Evolutionary conservation across 2,329 filamentous ascomycete species (phyloP), one percentile per base, ranked within the genome.

Genomic region (Blastomyces emzantsi): DNA sequence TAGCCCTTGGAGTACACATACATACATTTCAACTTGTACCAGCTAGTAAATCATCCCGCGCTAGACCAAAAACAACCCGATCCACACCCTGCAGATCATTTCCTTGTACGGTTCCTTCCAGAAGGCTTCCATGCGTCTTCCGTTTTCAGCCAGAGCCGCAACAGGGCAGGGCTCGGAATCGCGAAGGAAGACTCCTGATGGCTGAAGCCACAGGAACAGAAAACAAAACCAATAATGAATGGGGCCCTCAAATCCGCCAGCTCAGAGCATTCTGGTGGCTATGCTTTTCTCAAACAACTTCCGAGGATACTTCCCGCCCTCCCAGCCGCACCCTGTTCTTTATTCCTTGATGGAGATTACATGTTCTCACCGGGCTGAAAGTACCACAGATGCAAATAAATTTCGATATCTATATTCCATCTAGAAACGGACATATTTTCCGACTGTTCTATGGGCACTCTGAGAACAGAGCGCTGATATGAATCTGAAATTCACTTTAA

Each of bases 61-160:
- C 52, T 61, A 22, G 25, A 30, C 17, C 41, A 36, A 51, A 60
- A 25, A 8, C 61, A 45, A 39, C 61, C 17, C 19, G 13, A 45
- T 49, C 22, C 33, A 41, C 36, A 30, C 22, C 47, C 25, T 45
- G 51, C n/a, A 1, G 60, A 62, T 64, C 57, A 6, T 33, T 52
- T 41, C 57, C 54, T 49, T 43, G 9, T 62, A 47, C 7, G 17
- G 41, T 3, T 15, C 28, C 56, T 65, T 64, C 62, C 43, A 64
- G 62, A 64, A 64, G 36, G n/a, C 60, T 62, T 62, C 61, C 61
- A 62, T 61, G 33, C 22, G 30, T 19, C 54, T 62, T 47, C 63
- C 57, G 43, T 47, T 66, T 63, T 49, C 54, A 51, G 57, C 30
- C 43, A 61, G n/a, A 9, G 9, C 25, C 11, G 25, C 13, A 54